Evolutionary conservation across 495 filamentous ascomycete species (phyloP).

Genomic region (Neurospora sp.): DNA sequence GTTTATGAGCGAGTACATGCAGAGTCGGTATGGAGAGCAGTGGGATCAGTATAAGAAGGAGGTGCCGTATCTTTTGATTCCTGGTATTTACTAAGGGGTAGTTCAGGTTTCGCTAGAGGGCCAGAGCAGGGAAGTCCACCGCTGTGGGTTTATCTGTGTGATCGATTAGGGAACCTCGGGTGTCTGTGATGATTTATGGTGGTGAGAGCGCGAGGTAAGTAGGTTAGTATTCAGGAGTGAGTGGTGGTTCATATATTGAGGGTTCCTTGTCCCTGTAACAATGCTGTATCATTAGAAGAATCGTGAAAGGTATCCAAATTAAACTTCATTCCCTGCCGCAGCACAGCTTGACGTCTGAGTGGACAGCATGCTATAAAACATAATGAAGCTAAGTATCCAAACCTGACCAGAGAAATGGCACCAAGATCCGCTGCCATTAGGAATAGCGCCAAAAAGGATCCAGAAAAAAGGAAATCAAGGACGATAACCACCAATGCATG

Average conservation of each 20-base stretch:
- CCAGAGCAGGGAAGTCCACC: not conserved
- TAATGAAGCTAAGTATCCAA: not conserved
- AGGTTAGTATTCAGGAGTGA: not conserved
- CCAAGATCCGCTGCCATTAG: not conserved
- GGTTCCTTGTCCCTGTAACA: not conserved
- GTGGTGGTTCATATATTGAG: not conserved
- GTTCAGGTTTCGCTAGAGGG: not conserved
- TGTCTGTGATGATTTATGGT: not conserved
- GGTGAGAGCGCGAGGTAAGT: not conserved
- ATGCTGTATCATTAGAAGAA: not conserved
- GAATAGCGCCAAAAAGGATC: not conserved
- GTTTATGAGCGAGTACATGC: conserved; percentile 42
- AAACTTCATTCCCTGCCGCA: not conserved
- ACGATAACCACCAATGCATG: not conserved
- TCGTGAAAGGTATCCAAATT: not conserved
- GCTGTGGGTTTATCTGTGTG: not conserved
- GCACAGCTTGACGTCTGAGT: not conserved
- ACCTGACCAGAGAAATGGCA: not conserved
- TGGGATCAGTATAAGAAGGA: conserved; percentile 36
- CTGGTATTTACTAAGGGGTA: conserved; percentile 26
- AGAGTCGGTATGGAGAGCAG: conserved; percentile 30
- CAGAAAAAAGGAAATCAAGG: not conserved
- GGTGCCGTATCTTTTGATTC: conserved; percentile 36
- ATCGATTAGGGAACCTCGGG: not conserved
- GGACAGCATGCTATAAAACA: not conserved